These are phyloP conservation scores for Botrytis paeoniae DNA, from an alignment of 2,329 filamentous ascomycete genomes.

Conservation along the genomic window DNA sequence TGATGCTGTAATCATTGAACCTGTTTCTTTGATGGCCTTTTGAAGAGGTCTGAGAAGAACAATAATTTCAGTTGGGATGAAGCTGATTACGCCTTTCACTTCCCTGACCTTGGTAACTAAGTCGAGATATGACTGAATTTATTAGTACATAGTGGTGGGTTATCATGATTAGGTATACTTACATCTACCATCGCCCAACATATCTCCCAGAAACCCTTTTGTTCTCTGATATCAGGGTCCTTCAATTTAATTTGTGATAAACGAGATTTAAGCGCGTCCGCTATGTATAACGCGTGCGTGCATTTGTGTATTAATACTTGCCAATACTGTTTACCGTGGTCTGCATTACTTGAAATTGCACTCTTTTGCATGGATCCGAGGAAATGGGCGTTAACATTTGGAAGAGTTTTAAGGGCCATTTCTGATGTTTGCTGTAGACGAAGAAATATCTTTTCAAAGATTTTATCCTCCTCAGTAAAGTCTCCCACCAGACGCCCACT, in stretches of 20 bases:
- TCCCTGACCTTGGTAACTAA: slow-evolving; percentile 60
- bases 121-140: slow-evolving; percentile 58
- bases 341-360: slow-evolving; percentile 56
- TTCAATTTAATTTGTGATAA: slow-evolving; percentile 80
- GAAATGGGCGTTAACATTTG: slow-evolving; percentile 66
- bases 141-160: slow-evolving; percentile 29
- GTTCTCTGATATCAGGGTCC: slow-evolving; percentile 70
- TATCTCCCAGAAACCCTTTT: slow-evolving; percentile 61
- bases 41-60: slow-evolving; percentile 76
- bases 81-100: slow-evolving; percentile 45
- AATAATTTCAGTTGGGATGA: slow-evolving; percentile 65
- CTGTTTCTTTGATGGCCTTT: slow-evolving; percentile 76
- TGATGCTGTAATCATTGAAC: slow-evolving; percentile 64
- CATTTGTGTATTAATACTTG: slow-evolving; percentile 69
- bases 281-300: slow-evolving; percentile 66
- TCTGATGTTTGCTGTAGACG: slow-evolving; percentile 72
- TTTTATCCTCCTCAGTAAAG: slow-evolving; percentile 70
- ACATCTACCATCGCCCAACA: slow-evolving; percentile 69
- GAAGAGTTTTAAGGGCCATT: slow-evolving; percentile 68
- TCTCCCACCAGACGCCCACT: slow-evolving; percentile 45
- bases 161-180: slow-evolving; percentile 14
- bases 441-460: slow-evolving; percentile 80
- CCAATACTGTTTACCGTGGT: slow-evolving; percentile 64
- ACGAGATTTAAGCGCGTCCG: slow-evolving; percentile 68
- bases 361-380: slow-evolving; percentile 60